Evolutionary conservation across 2,329 filamentous ascomycete species (phyloP), one percentile per base, ranked within the genome.

Genomic region (Cladosporium oxysporum): DNA sequence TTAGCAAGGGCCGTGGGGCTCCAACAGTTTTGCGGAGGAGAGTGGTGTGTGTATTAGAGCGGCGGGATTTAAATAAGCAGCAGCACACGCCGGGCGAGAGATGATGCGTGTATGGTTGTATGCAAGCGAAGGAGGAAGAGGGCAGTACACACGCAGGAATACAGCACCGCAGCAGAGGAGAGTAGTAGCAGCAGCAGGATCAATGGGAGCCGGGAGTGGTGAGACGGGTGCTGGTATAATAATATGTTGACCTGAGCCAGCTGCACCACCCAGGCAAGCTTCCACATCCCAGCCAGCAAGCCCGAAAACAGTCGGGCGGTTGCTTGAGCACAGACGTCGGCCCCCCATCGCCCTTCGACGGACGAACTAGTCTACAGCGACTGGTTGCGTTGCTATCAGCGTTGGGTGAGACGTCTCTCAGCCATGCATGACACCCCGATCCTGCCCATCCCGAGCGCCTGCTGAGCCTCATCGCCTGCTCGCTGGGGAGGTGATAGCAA

Each of bases 331-430:
- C 52, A 55, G 52, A 55, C 52, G 29, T 21, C 52, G 52, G 52
- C 52, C 52, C 52, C 52, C 29, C 52, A 47, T 55, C 52, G 52
- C 52, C 52, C 29, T 55, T 31, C 52, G 18, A 55, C 28, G 52
- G 28, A 33, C 28, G 7, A 11, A 21, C 52, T 52, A 29, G 49
- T 29, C 23, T 5, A 29, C 14, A n/a, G n/a, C 28, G 11, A 33
- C 28, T 31, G 52, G 18, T 12, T n/a, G 28, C 28, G 29, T 33
- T 55, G 52, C 52, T 55, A 55, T 55, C 52, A 55, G 52, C 31
- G 52, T 55, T 55, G 52, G 52, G 52, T 55, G 52, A 55, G 52
- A 55, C 52, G 52, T 55, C 52, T 55, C 52, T 55, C 52, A 55
- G 52, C 52, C 52, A 55, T 55, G 52, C 52, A 55, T 55, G 52